Base-by-base conservation (phyloP, 164 flowering plant genomes). In the Aristolochia fimbriata region DNA sequence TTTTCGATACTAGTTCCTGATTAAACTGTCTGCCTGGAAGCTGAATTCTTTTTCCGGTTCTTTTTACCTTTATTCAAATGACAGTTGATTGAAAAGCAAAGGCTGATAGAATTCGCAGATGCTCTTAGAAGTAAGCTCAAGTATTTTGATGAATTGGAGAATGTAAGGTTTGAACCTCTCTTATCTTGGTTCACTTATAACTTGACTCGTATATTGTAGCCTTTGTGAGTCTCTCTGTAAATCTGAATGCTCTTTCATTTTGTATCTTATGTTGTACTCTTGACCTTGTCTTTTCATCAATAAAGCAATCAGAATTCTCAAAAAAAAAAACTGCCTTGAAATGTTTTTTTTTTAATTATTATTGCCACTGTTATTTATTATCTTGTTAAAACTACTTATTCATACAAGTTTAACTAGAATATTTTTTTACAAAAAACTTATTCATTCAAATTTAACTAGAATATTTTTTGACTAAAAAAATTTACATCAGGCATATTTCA, bases 111-210 rank as follows among this genome's bases (percentile, higher is more conserved):
- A 67, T 90, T 93, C 76, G 91, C 96, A 5, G 99, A 93, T 61
- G 96, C 97, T 33, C 86, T 93, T 72, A 86, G 87, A 58, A 84
- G 75, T 67, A 93, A 85, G 76, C 97, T 90, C 67, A 88, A 86
- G 68, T 90, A 88, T 73, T 93, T 90, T 72, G 97, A 93, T 75
- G 97, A 90, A 81, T 76, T 93, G 84, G 99, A 93, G 84, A 93
- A 93, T 86, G 99, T 93, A 90, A 88, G 92, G 77, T 77, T 83
- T 76, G 78, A 66, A 63, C 63, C 69, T 65, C 47, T 31, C 71
- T 68, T 73, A 47, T 43, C 61, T 62, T 57, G 48, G 19, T 12
- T 54, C 22, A 31, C 21, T 43, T 27, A 49, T 50, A 21, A 57
- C 27, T 57, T 68, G 33, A 27, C 43, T 17, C 16, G 9, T 41